Base-by-base conservation (phyloP, 345 rosid species). In the Salix udensis region DNA sequence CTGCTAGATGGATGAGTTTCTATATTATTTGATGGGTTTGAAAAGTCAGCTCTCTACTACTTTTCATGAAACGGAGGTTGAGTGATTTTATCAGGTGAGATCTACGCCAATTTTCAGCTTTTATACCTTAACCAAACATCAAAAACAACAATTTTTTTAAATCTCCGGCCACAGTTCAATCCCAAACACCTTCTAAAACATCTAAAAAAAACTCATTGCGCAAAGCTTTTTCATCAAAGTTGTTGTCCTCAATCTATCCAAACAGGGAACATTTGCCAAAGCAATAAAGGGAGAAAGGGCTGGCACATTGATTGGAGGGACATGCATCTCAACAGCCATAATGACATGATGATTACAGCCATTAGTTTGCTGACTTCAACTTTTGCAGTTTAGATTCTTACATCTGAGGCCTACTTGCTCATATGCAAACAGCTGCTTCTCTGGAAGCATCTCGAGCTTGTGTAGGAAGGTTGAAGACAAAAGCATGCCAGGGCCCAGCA, bases 231-330 rank as follows among this genome's bases (percentile, higher is more conserved):
- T 58, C 24, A 23, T 39, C 83, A 86, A 90, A 93, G 98, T 91
- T 73, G 99, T 91, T 28, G 97, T 93, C 24, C 93, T 96, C 90
- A 96, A 91, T 82, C 83, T 91, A n/a, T 85, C 86, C 28, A 83
- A 87, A 79, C 88, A 93, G 2, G 98, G 99, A 93, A 96, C 89
- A 91, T 93, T 34, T 16, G 81, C 92, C 1, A 91, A 85, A 78
- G 98, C 97, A n/a, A 91, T 95, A 78, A 89, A 82, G 79, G 98
- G 99, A 4, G 98, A 93, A 81, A 84, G 82, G 73, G 99, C 93
- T 0, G 98, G 99, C 42, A 95, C 98, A 23, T 70, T 91, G 78
- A 95, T 93, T 0, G 96, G 97, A 79, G 90, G 91, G 55, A 81
- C 91, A 12, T 62, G 78, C 85, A 87, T 83, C 79, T 82, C 91